Evolutionary conservation across 169 alveolate genomes (phyloP), one percentile per base, ranked within the genome.

Genomic region (Plasmodium coatneyi): DNA sequence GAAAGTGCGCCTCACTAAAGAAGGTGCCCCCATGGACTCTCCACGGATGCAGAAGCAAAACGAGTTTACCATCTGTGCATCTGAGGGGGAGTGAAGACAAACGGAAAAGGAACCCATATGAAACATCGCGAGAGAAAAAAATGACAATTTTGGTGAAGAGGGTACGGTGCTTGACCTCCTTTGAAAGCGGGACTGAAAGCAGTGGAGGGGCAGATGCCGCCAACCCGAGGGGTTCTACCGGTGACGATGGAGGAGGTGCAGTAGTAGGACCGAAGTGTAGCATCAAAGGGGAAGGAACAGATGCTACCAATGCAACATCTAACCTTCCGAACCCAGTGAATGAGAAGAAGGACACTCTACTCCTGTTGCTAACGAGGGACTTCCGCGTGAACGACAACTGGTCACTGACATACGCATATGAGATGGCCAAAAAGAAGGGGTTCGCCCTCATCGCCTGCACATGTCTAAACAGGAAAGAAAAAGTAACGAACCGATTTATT

Each of bases 31-130:
- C 76, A 25, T 66, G 80, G 43, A 28, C 9, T 14, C 28, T 52
- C 32, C 36, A 19, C 22, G 56, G 41, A 84, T 19, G 46, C 1
- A 71, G 46, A 43, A 41, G 19, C 22, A 71, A 28, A 30, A n/a
- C 25, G 32, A 34, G 22, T 25, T 6, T 43, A 0, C 41, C 70
- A 10, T 82, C 76, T 2, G 14, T 22, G 10, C 34, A 4, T 84
- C 28, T n/a, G 36, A 41, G 16, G 34, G 30, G 28, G 25, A 76
- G 60, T 25, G 84, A 86, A 10, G 70, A 74, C 39, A 71, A 83
- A 46, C 74, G 80, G 32, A 87, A 87, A 79, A 87, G 72, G 54
- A 87, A 87, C 82, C 87, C 89, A 6, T 87, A 56, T 79, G 93
- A 87, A 32, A 66, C 60, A 41, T 87, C 90, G 1, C 46, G 28